Percentiles rank a stretch among this genome's conserved stretches.
Evolutionary conservation across 1,284 basidiomycete species (phyloP).

Genomic region (Leccinum pachyderme): DNA sequence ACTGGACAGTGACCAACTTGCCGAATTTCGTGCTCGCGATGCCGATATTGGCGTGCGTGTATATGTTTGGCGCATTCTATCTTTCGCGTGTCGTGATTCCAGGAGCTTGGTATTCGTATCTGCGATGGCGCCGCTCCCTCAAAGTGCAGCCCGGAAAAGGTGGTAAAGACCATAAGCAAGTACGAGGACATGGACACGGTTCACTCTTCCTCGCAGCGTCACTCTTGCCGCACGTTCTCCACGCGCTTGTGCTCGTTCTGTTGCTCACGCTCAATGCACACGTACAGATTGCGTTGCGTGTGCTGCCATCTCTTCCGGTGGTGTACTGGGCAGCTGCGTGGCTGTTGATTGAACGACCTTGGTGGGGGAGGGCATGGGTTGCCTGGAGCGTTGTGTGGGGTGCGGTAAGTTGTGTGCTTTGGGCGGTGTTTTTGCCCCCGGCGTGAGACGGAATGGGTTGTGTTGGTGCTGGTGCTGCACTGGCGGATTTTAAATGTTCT

Average conservation of each 20-base stretch:
- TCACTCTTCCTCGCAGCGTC: slow-evolving; percentile 35
- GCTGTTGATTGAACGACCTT: slow-evolving; percentile 50
- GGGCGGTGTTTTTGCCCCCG: slow-evolving; percentile 87
- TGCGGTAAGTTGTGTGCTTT: slow-evolving; percentile 69
- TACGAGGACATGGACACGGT: not conserved
- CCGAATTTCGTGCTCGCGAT: slow-evolving; percentile 86
- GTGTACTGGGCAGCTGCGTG: slow-evolving; percentile 83
- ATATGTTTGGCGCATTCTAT: slow-evolving; percentile 47
- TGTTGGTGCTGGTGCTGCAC: not conserved
- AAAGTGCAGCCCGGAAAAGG: not conserved
- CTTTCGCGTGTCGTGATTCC: not conserved
- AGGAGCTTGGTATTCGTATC: not conserved
- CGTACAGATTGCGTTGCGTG: slow-evolving; percentile 86
- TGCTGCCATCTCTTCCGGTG: slow-evolving; percentile 77
- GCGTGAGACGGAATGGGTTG: slow-evolving; percentile 48
- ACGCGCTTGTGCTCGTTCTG: slow-evolving; percentile 58
- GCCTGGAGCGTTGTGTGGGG: slow-evolving; percentile 81
- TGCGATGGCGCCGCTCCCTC: not conserved
- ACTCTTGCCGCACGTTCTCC: slow-evolving; percentile 64
- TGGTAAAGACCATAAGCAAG: not conserved
- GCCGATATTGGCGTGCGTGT: slow-evolving; percentile 56
- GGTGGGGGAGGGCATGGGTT: slow-evolving; percentile 57
- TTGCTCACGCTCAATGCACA: slow-evolving; percentile 81
- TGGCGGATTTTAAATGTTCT: not conserved
- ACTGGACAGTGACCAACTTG: slow-evolving; percentile 82